Conservation (phyloP, 106 monocot species). For the Dactylorhiza incarnata region DNA sequence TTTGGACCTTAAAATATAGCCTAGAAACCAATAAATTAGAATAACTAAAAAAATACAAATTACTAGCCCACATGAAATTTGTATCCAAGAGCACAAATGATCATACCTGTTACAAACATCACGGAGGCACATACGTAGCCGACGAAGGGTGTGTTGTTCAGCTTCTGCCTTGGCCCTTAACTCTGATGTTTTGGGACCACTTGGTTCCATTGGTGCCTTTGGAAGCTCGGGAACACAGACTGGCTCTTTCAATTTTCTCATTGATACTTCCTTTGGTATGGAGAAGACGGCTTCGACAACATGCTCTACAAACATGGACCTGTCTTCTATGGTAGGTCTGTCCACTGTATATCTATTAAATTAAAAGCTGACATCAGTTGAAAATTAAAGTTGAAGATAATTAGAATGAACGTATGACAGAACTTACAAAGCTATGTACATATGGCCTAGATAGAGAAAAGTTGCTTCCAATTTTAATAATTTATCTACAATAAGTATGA, state of each 20-base stretch:
- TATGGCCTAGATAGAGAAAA: not conserved
- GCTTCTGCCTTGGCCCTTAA: slow-evolving; percentile 83
- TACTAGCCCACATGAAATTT: not conserved
- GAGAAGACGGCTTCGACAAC: slow-evolving; percentile 62
- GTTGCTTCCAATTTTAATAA: not conserved
- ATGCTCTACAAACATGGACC: slow-evolving; percentile 47
- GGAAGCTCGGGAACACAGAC: slow-evolving; percentile 62
- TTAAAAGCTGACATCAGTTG: slow-evolving; percentile 7
- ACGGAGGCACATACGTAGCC: slow-evolving; percentile 92
- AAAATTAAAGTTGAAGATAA: not conserved
- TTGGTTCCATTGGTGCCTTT: slow-evolving; percentile 67
- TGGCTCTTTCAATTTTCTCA: slow-evolving; percentile 31
- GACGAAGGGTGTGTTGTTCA: slow-evolving; percentile 88
- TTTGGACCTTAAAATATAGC: not conserved
- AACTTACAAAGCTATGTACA: not conserved
- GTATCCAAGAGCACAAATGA: not conserved
- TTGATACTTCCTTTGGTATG: slow-evolving; percentile 47
- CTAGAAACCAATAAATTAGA: not conserved
- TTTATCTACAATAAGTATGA: not conserved
- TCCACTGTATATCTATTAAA: slow-evolving; percentile 71
- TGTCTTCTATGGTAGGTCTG: slow-evolving; percentile 60
- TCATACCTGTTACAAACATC: slow-evolving; percentile 93
- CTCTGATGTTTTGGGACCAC: slow-evolving; percentile 71
- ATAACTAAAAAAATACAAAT: slow-evolving; percentile 1
- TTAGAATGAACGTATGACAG: not conserved